Base-by-base conservation (phyloP, 2,329 filamentous ascomycete genomes). In the Podosphaera xanthii region DNA sequence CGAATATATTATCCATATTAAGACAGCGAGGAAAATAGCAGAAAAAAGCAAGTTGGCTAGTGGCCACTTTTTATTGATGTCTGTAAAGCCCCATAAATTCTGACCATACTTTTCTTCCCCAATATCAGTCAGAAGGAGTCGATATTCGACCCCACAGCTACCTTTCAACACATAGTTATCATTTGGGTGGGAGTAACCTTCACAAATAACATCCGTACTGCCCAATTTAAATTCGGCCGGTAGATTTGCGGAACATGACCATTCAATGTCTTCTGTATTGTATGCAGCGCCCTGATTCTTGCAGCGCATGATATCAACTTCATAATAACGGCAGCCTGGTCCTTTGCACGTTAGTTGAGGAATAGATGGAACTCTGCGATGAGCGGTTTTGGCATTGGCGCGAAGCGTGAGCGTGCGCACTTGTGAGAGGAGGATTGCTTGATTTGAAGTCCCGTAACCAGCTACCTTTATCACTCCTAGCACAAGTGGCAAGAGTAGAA, bases 81-180 rank as follows among this genome's bases (percentile, higher is more conserved):
- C 10, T 44, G 10, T 44, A 3, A 2, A 4, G 14, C 48, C 31
- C 57, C 30, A 34, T 12, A 44, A 12, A 5, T 10, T 68, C 4
- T 60, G 58, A 72, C 33, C 86, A 69, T 84, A 90, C 64, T 76
- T 80, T 65, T 77, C 71, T 71, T 90, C 82, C 2, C 92, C 92
- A 62, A 77, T 75, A 9, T 84, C 81, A 0, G 90, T 97, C 58
- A 97, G 74, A 0, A 85, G 70, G 5, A 97, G 72, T 12, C 84
- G 77, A 71, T 97, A 97, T 72, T 95, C 87, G 33, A 95, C 90
- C 12, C 86, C 92, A 71, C 91, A 97, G 70, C 86, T 92, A 31
- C 92, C 92, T 67, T 86, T 89, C 59, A 97, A 73, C n/a, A 97
- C 79, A 70, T 88, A 94, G 0, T 81, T 81, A 69, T 97, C 92